Percentiles rank a stretch among this genome's conserved stretches.
phyloP scores from a whole-genome alignment of 2,329 filamentous ascomycete genomes.

The Fusarium sp. region DNA sequence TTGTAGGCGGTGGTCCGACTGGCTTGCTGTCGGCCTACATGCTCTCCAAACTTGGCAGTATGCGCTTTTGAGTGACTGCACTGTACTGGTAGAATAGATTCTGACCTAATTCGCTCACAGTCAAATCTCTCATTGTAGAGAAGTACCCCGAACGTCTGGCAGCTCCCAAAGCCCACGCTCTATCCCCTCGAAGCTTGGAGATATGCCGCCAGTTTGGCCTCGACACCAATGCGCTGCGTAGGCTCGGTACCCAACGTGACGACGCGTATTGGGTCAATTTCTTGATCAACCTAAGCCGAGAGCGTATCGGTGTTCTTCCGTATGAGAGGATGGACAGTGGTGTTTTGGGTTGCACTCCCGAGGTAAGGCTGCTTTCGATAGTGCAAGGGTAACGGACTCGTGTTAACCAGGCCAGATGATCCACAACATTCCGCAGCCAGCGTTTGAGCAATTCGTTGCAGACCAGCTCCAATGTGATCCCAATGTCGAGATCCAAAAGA shows the following conservation, averaged over 20 bases:
- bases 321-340: not conserved
- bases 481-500: slow-evolving; percentile 2
- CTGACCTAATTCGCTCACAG: not conserved
- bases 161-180: slow-evolving; percentile 1
- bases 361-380: not conserved
- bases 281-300: not conserved
- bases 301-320: not conserved
- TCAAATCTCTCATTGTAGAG: not conserved
- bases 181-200: slow-evolving; percentile 2
- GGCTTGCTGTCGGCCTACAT: not conserved
- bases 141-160: slow-evolving; percentile 6
- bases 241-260: not conserved
- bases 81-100: not conserved
- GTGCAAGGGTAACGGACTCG: not conserved
- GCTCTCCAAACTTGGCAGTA: slow-evolving; percentile 2
- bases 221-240: not conserved
- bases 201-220: slow-evolving; percentile 7
- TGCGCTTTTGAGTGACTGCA: too few relatives aligned
- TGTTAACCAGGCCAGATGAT: not conserved
- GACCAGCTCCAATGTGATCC: not conserved
- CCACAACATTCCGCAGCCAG: not conserved
- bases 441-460: not conserved
- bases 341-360: not conserved
- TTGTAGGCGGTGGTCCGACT: not conserved
- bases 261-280: not conserved